Evolutionary conservation across 257 asterid species (phyloP).

Genomic region (Coffea eugenioides): DNA sequence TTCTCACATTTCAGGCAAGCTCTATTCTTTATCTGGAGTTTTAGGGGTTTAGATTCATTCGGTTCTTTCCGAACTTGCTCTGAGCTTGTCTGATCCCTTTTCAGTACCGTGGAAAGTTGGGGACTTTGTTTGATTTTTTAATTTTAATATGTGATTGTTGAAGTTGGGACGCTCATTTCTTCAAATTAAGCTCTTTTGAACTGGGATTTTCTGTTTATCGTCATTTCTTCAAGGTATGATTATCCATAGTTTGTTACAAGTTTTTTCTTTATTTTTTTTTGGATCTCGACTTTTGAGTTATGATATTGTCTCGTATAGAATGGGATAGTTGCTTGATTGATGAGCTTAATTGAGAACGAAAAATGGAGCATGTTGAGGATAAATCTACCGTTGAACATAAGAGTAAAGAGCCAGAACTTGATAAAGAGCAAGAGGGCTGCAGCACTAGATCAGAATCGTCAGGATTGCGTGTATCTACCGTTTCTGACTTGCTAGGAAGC

Average conservation of each 20-base stretch:
- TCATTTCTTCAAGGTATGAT: neutral
- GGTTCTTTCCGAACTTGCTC: neutral
- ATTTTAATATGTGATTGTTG: neutral
- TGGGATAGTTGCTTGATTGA: constrained; percentile 9
- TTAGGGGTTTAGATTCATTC: neutral
- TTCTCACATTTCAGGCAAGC: constrained; percentile 1
- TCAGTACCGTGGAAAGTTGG: neutral
- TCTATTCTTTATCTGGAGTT: neutral
- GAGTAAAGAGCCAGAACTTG: constrained; percentile 16
- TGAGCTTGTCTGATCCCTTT: neutral
- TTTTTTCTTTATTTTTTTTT: neutral
- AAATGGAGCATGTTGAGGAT: constrained; percentile 28
- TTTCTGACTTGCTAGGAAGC: constrained; percentile 17
- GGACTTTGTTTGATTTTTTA: neutral
- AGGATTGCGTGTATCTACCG: constrained; percentile 8
- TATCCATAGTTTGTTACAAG: neutral
- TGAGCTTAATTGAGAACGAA: constrained; percentile 5
- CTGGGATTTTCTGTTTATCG: neutral
- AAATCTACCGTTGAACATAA: constrained; percentile 14
- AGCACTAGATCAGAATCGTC: constrained; percentile 1
- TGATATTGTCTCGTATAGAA: neutral
- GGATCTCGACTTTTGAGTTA: too few relatives aligned
- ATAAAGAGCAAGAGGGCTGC: constrained; percentile 11
- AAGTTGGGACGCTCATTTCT: neutral
- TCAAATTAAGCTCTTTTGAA: neutral